phyloP scores from a whole-genome alignment of 148 eudicot genomes.

The Fagopyrum homotropicum region DNA sequence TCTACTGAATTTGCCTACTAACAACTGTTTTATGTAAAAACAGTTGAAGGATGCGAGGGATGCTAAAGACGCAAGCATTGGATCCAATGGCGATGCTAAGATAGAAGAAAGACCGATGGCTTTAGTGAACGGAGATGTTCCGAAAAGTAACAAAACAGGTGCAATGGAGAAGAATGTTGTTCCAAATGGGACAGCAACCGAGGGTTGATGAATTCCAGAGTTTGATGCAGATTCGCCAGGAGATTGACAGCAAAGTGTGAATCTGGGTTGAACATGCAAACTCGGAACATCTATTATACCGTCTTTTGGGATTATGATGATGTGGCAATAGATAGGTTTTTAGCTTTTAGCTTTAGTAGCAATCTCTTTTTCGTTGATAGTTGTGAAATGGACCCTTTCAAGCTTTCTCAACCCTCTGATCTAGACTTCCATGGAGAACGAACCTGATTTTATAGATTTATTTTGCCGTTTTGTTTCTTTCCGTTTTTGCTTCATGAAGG shows the following conservation, averaged over 20 bases:
- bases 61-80: background rate
- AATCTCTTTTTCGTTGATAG: background rate
- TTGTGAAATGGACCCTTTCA: conserved; percentile 5
- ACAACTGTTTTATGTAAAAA: background rate
- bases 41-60: conserved; percentile 4
- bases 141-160: background rate
- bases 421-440: background rate
- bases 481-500: background rate
- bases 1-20: background rate
- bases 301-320: background rate
- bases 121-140: background rate
- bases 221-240: background rate
- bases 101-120: background rate
- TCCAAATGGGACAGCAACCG: background rate
- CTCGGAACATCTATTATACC: background rate
- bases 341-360: background rate
- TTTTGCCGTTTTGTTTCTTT: background rate
- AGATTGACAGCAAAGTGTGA: background rate
- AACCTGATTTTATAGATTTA: conserved; percentile 7
- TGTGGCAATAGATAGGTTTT: conserved; percentile 5
- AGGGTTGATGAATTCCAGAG: background rate
- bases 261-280: conserved; percentile 5
- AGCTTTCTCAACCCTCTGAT: conserved; percentile 1
- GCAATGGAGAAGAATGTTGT: background rate
- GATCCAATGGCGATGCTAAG: background rate